Base-by-base conservation (phyloP, 352 stramenopile species). In the Thalassiosira exigua region DNA sequence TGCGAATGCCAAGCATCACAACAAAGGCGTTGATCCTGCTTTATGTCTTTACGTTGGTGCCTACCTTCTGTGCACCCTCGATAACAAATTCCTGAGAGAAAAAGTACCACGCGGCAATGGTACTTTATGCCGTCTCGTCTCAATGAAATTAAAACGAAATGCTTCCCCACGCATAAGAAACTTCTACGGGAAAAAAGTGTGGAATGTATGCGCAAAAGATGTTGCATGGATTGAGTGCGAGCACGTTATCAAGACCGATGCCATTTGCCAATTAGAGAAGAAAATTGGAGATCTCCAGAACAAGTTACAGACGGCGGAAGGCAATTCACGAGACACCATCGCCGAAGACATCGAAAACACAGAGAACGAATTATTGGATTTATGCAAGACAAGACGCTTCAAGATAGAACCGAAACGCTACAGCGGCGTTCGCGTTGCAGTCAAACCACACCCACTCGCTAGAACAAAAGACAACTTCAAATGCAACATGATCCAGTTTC, bases 111-210 rank as follows among this genome's bases (percentile, higher is more conserved):
- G 54, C 7, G 54, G 54, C 5, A 64, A 64, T 19, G 54, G 33
- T 30, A 64, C 54, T 46, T 26, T 64, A 21, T 64, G 54, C 33
- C 17, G 24, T 32, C 36, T 53, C 14, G 11, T 76, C 5, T 30
- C 0, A 30, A n/a, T 69, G 7, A 69, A 69, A 42, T 36, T 69
- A 30, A 69, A 33, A 36, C 50, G 46, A 19, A 19, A 59, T 36
- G 30, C 21, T 1, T 3, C 3, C 19, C 3, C n/a, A 22, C 19
- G 44, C 1, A 42, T 30, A 27, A 64, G 42, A n/a, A 69, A 69
- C 19, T 76, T 5, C 29, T 30, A 76, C 42, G 58, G 48, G 2
- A 69, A 62, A 50, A 76, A 69, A 33, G 67, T 69, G 50, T 69
- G 29, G n/a, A 60, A 39, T 19, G 56, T 60, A 12, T 53, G 39